Percentiles rank a stretch among this genome's conserved stretches.
These are phyloP conservation scores for Vicia faba DNA, from an alignment of 306 rosid species.

Conservation along the genomic window DNA sequence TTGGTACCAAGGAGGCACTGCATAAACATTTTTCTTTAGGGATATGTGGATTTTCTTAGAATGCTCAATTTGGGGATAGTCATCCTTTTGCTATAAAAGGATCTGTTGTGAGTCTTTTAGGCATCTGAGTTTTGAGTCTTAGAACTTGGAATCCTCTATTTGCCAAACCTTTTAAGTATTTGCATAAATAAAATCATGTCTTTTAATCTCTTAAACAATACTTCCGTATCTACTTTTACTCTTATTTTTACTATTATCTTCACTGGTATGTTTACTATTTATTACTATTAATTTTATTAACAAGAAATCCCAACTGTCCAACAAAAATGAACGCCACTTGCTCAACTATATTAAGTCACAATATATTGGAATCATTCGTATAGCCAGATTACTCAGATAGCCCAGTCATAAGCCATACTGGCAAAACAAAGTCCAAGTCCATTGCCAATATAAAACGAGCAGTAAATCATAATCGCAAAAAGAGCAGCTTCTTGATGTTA, in stretches of 20 bases:
- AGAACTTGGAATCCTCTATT: too few species aligned
- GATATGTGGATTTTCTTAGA: neutral
- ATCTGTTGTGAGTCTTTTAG: too few species aligned
- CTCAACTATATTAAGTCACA: neutral
- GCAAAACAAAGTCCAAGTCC: neutral
- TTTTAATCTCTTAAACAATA: too few species aligned
- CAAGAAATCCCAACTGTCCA: neutral
- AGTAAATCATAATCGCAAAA: neutral
- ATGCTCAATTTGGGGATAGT: neutral
- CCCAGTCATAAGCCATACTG: neutral
- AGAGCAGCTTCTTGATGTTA: neutral
- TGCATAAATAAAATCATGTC: too few species aligned
- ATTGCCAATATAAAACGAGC: too few species aligned
- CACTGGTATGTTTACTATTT: too few species aligned
- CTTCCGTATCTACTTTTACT: too few species aligned
- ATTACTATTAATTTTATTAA: too few species aligned
- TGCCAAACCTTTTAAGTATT: too few species aligned
- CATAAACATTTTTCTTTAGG: slow-evolving; percentile 21
- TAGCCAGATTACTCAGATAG: neutral
- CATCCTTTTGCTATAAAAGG: too few species aligned
- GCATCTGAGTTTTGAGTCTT: too few species aligned
- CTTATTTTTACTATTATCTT: too few species aligned
- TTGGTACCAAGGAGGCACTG: slow-evolving; percentile 28
- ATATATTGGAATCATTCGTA: neutral
- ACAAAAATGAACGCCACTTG: neutral